Base-by-base conservation (phyloP, 2,329 filamentous ascomycete genomes). In the Colletotrichum orchidophilum region DNA sequence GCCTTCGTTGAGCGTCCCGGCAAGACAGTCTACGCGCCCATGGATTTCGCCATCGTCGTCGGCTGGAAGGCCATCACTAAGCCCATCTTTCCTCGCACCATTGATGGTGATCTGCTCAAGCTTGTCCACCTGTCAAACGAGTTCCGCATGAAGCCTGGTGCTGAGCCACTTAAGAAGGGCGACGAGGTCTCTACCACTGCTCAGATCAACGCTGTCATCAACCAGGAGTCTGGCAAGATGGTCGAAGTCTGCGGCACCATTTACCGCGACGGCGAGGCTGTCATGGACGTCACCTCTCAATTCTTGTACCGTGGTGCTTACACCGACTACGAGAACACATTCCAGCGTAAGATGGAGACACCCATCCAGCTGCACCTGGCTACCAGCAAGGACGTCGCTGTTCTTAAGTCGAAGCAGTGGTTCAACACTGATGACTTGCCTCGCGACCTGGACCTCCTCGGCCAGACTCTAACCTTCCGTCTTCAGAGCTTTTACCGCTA, bases 1-100 rank as follows among this genome's bases (percentile, higher is more conserved):
- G 95, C 96, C 8, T 99, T 99, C 76, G 96, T 99, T 63, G 96
- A 98, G 78, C 91, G 96, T 58, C 96, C 95, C 54, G 96, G 95
- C 75, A 98, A 98, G 86, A 92, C 94, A 73, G 94, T 98, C 74
- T 96, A 93, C 76, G 96, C 96, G 8, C 96, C 97, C 35, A 99
- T 99, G 96, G 96, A 99, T 83, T 99, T 97, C 78, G 95, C 95
- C 75, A 97, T 98, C 75, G 95, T 98, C n/a, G 93, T 97, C 61
- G 95, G 95, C 73, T 98, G 95, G 95, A 98, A 99, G 85, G 96
- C 96, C 53, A 99, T 99, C 78, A 99, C 95, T 12, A 98, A 98
- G 88, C 96, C 96, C 15, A 99, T 99, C 82, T 99, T 99, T 88
- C 96, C 96, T 74, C 92, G 95, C 76, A 94, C 91, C 73, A 98